phyloP scores from a whole-genome alignment of 2,329 filamentous ascomycete species.

The Aspergillus spinulosporus region DNA sequence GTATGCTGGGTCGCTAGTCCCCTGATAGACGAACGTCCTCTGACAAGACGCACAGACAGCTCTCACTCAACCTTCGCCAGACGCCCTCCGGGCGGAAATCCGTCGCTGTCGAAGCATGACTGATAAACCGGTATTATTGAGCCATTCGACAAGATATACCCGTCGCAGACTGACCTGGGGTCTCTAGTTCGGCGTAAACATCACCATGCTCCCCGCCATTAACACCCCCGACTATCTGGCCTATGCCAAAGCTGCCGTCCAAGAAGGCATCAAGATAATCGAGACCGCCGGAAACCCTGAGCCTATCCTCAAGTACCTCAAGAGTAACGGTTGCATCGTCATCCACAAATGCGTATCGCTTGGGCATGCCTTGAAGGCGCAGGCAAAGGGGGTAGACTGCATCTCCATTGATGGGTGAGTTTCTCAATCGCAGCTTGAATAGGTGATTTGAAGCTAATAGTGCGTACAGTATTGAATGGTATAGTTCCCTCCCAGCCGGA shows the following conservation, averaged over 20 bases:
- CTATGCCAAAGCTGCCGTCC: constrained; percentile 87
- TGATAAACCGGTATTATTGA: constrained; percentile 5
- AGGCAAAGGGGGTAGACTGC: constrained; percentile 94
- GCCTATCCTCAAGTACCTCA: constrained; percentile 83
- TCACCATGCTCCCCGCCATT: constrained; percentile 13
- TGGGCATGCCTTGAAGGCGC: constrained; percentile 81
- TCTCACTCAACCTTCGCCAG: constrained; percentile 7
- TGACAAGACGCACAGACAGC: background rate
- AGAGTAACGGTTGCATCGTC: constrained; percentile 72
- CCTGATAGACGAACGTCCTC: background rate
- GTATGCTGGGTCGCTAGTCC: background rate
- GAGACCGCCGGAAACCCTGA: constrained; percentile 87
- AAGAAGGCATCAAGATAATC: constrained; percentile 86
- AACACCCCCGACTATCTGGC: constrained; percentile 77
- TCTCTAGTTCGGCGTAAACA: constrained; percentile 14
- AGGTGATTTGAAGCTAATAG: background rate
- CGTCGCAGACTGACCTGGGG: background rate
- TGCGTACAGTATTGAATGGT: constrained; percentile 10
- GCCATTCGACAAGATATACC: background rate
- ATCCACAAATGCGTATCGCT: constrained; percentile 98
- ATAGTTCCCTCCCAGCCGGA: background rate
- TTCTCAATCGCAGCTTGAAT: background rate
- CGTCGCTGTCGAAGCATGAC: constrained; percentile 10
- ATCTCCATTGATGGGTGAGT: constrained; percentile 77
- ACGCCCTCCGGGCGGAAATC: constrained; percentile 10